These are phyloP conservation scores for Ophiostoma populinum DNA, from an alignment of 2,329 filamentous ascomycete genomes.

Conservation along the genomic window DNA sequence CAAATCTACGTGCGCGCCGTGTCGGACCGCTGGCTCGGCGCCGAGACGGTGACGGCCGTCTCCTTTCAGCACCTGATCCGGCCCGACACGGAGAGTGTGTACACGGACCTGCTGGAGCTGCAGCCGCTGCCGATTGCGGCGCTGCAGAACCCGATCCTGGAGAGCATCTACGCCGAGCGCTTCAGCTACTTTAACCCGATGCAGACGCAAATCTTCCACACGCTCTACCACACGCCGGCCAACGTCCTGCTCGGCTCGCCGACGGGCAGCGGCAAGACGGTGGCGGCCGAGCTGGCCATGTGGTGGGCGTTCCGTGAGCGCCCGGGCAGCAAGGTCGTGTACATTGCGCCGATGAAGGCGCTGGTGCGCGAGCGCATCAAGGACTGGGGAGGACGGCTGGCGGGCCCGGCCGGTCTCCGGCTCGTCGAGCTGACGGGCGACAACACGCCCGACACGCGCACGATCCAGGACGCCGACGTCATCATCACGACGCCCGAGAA, in stretches of 20 bases:
- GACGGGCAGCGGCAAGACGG: constrained; percentile 93
- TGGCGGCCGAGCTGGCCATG: constrained; percentile 92
- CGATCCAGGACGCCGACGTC: constrained; percentile 88
- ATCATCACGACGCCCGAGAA: constrained; percentile 99
- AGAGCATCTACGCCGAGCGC: constrained; percentile 73
- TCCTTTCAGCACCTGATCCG: constrained; percentile 97
- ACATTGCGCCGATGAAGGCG: constrained; percentile 98
- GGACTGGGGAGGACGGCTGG: constrained; percentile 77
- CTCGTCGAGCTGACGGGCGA: constrained; percentile 87
- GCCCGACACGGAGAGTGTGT: constrained; percentile 92
- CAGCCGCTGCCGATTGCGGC: constrained; percentile 79
- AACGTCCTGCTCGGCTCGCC: constrained; percentile 93
- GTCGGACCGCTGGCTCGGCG: constrained; percentile 90
- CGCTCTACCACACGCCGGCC: constrained; percentile 76
- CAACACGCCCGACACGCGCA: constrained; percentile 92
- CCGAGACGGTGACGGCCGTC: constrained; percentile 85
- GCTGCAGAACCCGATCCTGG: constrained; percentile 69
- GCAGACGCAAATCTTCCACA: constrained; percentile 98
- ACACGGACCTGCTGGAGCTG: constrained; percentile 81
- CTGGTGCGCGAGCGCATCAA: constrained; percentile 90
- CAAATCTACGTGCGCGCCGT: constrained; percentile 94
- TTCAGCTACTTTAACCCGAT: constrained; percentile 98
- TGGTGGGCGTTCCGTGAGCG: constrained; percentile 97
- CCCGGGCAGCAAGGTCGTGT: constrained; percentile 92
- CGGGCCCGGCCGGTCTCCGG: constrained; percentile 67